Evolutionary conservation across 805 yeast genomes (phyloP).

Genomic region (Martiniozyma abietophila): DNA sequence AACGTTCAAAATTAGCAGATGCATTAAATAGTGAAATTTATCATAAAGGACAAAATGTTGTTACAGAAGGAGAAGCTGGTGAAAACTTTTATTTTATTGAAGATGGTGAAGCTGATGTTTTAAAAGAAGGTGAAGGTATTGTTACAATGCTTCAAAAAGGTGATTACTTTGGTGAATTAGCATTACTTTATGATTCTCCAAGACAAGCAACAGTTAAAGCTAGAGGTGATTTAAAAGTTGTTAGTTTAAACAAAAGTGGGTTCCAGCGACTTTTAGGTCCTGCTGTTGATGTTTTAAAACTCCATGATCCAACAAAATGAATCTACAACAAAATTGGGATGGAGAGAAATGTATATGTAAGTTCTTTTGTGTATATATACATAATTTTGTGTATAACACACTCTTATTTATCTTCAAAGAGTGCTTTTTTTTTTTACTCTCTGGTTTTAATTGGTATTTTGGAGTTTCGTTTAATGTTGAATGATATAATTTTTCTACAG

Average conservation of each 20-base stretch:
- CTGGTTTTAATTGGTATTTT: too few relatives aligned
- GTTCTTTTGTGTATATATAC: too few relatives aligned
- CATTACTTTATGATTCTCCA: constrained; percentile 82
- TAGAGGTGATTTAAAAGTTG: constrained; percentile 66
- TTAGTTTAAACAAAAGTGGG: constrained; percentile 86
- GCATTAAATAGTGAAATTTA: constrained; percentile 76
- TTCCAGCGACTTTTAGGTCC: constrained; percentile 93
- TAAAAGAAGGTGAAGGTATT: constrained; percentile 50
- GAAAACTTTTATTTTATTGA: constrained; percentile 69
- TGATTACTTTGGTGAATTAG: constrained; percentile 95
- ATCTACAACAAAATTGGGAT: not conserved
- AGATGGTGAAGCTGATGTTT: constrained; percentile 74
- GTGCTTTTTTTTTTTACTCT: not conserved
- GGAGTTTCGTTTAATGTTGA: too few relatives aligned
- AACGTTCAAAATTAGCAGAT: constrained; percentile 88
- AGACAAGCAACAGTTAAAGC: constrained; percentile 92
- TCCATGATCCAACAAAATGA: constrained; percentile 76
- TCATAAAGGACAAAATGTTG: constrained; percentile 62
- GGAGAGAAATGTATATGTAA: too few relatives aligned
- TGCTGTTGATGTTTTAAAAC: constrained; percentile 77
- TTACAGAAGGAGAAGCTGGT: constrained; percentile 80
- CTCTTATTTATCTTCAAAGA: too few relatives aligned
- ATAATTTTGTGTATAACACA: too few relatives aligned
- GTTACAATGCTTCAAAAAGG: constrained; percentile 61
- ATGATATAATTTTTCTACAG: too few relatives aligned